phyloP scores from a whole-genome alignment of 2,329 filamentous ascomycete genomes.

The Epichloe uncinata region DNA sequence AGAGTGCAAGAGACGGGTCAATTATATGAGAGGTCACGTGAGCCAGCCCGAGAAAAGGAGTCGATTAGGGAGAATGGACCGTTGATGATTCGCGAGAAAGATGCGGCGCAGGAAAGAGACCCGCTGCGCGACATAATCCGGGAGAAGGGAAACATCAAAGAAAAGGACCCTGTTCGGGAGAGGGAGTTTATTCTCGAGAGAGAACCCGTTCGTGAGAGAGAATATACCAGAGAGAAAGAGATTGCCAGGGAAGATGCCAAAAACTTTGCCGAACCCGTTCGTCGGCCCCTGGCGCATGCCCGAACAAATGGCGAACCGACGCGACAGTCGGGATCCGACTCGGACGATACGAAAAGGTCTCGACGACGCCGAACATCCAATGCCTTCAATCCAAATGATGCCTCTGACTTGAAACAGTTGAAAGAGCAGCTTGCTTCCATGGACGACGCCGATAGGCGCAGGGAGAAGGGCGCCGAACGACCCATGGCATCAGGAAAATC shows the following conservation, averaged over 20 bases:
- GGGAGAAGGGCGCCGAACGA: conserved; percentile 2
- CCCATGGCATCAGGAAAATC: conserved; percentile 1
- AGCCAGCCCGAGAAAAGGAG: conserved; percentile 1
- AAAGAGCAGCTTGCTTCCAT: conserved; percentile 37
- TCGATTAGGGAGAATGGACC: not conserved
- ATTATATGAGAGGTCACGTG: conserved; percentile 4
- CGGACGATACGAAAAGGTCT: conserved; percentile 26
- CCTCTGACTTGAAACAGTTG: conserved; percentile 33
- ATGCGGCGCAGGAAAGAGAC: not conserved
- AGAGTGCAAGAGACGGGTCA: conserved; percentile 8
- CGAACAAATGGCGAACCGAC: conserved; percentile 18
- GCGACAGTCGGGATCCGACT: conserved; percentile 22
- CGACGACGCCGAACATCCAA: conserved; percentile 26
- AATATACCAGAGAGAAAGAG: conserved; percentile 21
- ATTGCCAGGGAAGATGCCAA: not conserved
- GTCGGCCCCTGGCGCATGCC: not conserved
- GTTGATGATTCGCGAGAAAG: conserved; percentile 2
- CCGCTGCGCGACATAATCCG: not conserved
- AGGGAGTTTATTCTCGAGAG: conserved; percentile 7
- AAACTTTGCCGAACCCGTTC: conserved; percentile 15
- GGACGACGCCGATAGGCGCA: conserved; percentile 14
- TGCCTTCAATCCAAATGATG: conserved; percentile 40
- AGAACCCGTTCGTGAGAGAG: conserved; percentile 19
- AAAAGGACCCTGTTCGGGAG: conserved; percentile 8
- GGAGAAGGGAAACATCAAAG: conserved; percentile 7